These are phyloP conservation scores for Sclerotinia glacialis DNA, from an alignment of 2,329 filamentous ascomycete genomes.

Conservation along the genomic window DNA sequence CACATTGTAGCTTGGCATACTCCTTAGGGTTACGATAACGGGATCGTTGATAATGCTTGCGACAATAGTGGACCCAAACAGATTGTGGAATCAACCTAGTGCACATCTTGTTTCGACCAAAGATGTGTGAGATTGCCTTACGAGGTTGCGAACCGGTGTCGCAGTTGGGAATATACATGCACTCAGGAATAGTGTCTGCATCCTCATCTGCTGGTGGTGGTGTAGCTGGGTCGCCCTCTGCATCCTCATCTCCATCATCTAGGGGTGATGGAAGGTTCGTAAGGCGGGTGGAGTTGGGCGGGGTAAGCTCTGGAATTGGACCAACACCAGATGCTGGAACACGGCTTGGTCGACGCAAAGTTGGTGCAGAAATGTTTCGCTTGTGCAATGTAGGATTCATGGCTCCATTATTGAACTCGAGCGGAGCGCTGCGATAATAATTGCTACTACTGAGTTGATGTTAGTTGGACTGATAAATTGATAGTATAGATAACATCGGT, in stretches of 20 bases:
- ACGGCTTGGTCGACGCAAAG: conserved; percentile 14
- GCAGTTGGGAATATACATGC: conserved; percentile 57
- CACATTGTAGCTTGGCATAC: conserved; percentile 61
- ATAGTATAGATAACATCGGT: background rate
- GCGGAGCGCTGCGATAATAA: background rate
- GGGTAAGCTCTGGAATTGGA: conserved; percentile 30
- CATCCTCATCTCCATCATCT: conserved; percentile 13
- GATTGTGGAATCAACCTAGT: conserved; percentile 66
- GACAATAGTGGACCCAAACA: conserved; percentile 74
- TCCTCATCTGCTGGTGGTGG: conserved; percentile 28
- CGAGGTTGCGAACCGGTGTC: conserved; percentile 60
- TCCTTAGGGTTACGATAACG: conserved; percentile 64
- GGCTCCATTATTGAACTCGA: background rate
- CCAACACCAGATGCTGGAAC: conserved; percentile 13
- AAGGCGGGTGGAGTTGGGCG: conserved; percentile 35
- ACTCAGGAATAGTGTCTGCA: conserved; percentile 36
- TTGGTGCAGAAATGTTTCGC: conserved; percentile 16
- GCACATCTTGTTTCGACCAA: conserved; percentile 77
- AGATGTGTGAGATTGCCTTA: conserved; percentile 78
- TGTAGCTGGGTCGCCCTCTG: conserved; percentile 27
- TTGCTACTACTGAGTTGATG: background rate
- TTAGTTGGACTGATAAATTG: background rate
- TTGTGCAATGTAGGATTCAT: conserved; percentile 18
- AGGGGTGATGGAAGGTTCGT: conserved; percentile 29
- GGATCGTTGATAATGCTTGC: conserved; percentile 78